A percentile compares a stretch with the other conserved stretches of the same genome.
These are phyloP conservation scores for Phaeosphaeria sp. DNA, from an alignment of 2,329 filamentous ascomycete species.

Conservation along the genomic window DNA sequence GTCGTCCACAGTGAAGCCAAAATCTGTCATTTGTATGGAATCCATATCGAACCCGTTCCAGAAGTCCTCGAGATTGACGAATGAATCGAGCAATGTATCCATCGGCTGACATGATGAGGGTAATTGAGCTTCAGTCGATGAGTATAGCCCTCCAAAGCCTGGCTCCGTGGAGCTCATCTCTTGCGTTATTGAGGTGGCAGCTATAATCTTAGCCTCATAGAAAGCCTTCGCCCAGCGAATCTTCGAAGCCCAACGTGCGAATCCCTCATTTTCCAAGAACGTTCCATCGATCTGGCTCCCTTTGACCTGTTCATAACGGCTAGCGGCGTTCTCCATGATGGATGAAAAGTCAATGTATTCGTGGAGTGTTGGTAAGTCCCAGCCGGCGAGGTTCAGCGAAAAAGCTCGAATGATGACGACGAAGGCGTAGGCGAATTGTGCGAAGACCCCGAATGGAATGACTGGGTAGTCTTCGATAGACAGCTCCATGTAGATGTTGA, in stretches of 20 bases:
- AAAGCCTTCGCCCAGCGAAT: background rate
- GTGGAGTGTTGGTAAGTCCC: slow-evolving; percentile 1
- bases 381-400: background rate
- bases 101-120: background rate
- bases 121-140: background rate
- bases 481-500: background rate
- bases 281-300: background rate
- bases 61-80: background rate
- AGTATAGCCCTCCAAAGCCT: background rate
- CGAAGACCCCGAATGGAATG: slow-evolving; percentile 13
- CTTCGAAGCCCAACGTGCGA: background rate
- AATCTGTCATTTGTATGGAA: too few relatives aligned
- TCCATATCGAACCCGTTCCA: background rate
- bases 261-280: background rate
- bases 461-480: slow-evolving; percentile 2
- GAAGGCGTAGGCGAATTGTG: slow-evolving; percentile 17
- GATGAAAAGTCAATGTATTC: slow-evolving; percentile 6
- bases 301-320: background rate
- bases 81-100: background rate
- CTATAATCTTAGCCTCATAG: background rate
- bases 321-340: slow-evolving; percentile 1
- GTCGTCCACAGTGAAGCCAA: too few relatives aligned
- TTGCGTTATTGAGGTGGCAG: background rate
- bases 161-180: background rate
- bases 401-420: slow-evolving; percentile 13